Conservation (phyloP, 176 grass and related monocot genomes). For the Chrysopogon serrulatus region DNA sequence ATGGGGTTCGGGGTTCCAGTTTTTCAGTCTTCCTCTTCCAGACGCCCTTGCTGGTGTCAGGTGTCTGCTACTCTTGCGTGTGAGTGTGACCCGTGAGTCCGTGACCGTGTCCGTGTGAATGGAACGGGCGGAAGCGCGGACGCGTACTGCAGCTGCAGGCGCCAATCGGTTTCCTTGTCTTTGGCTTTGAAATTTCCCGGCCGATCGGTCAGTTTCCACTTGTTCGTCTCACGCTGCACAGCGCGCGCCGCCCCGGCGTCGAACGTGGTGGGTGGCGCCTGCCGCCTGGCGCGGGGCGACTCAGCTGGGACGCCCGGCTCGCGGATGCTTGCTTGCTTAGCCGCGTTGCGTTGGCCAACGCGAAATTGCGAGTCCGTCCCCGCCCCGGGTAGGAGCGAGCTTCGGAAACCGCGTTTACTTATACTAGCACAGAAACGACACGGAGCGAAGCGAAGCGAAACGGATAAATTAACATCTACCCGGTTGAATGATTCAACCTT, state of each 20-base stretch:
- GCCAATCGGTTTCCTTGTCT: background rate
- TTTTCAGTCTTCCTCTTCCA: no score
- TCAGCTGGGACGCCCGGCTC: no score
- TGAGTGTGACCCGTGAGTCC: no score
- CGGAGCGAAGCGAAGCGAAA: no score
- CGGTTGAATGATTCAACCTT: background rate
- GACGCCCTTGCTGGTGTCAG: no score
- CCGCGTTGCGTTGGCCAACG: constrained; percentile 17
- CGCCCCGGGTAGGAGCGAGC: no score
- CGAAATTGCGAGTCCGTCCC: background rate
- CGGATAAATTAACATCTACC: background rate
- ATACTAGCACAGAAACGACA: background rate
- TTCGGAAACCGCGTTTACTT: background rate
- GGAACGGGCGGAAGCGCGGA: no score
- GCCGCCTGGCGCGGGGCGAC: no score
- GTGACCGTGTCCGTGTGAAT: no score
- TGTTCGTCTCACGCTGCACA: background rate
- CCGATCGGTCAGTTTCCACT: background rate
- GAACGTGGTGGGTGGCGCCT: background rate
- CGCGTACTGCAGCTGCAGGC: no score
- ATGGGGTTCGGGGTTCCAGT: no score
- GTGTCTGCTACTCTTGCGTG: no score
- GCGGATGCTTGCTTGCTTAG: constrained; percentile 17
- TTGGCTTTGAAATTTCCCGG: background rate
- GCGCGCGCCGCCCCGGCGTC: background rate